phyloP scores from a whole-genome alignment of 2,329 filamentous ascomycete genomes.

The Endoconidiophora polonica region DNA sequence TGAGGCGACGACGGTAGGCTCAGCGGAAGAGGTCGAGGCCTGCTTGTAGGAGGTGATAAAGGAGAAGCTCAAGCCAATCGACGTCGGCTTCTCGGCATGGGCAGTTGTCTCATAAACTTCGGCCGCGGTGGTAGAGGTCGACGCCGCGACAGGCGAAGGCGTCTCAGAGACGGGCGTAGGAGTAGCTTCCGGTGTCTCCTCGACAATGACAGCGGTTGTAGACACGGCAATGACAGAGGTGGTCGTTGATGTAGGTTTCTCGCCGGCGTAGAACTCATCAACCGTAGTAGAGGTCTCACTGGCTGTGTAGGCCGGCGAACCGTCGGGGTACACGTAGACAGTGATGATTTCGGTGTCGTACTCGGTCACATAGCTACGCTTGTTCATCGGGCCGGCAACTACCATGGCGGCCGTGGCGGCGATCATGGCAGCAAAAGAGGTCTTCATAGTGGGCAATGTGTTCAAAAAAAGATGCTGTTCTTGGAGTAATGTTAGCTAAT shows the following conservation, averaged over 20 bases:
- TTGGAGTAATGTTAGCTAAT: background rate
- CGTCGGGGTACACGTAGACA: constrained; percentile 16
- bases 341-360: constrained; percentile 28
- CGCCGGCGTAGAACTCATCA: constrained; percentile 7
- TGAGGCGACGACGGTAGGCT: background rate
- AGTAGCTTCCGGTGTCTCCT: constrained; percentile 7
- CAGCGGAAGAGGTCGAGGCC: background rate
- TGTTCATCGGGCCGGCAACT: constrained; percentile 27
- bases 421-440: constrained; percentile 26
- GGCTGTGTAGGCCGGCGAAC: constrained; percentile 13
- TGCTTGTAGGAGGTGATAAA: background rate
- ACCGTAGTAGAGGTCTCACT: constrained; percentile 12
- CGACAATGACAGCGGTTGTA: constrained; percentile 7
- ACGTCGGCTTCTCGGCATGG: constrained; percentile 3
- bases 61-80: background rate
- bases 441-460: constrained; percentile 29
- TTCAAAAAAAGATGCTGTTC: background rate
- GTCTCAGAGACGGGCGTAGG: background rate
- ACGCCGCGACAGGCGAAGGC: constrained; percentile 2
- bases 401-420: constrained; percentile 30
- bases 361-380: constrained; percentile 25
- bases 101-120: constrained; percentile 1
- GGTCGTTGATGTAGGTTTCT: constrained; percentile 6
- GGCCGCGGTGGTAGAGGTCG: background rate
- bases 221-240: constrained; percentile 15